Conservation (phyloP, 2,329 filamentous ascomycete genomes). For the Diaporthe ilicicola region DNA sequence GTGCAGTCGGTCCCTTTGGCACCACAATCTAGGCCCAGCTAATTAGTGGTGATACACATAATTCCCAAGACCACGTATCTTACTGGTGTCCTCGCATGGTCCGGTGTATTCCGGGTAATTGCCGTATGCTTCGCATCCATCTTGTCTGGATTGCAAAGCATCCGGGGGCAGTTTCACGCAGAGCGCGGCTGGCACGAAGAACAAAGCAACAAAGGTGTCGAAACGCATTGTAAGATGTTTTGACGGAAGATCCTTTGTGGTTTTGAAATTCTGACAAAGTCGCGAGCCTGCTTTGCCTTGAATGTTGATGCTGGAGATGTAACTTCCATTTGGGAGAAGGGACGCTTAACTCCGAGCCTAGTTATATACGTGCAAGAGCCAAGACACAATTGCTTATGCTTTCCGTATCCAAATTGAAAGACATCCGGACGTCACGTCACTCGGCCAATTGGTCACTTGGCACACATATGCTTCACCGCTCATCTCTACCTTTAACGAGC, state of each 20-base stretch:
- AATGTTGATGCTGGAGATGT: neutral
- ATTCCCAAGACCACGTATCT: neutral
- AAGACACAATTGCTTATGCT: neutral
- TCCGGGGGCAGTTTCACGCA: neutral
- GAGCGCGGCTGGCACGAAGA: neutral
- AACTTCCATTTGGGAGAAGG: neutral
- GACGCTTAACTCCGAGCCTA: neutral
- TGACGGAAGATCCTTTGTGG: neutral
- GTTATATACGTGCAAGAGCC: neutral
- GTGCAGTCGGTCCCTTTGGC: neutral
- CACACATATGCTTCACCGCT: neutral
- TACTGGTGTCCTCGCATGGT: constrained; percentile 4
- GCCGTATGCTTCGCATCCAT: neutral
- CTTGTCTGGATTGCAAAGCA: neutral
- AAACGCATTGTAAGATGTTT: neutral
- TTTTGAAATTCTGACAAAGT: neutral
- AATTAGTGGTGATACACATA: neutral
- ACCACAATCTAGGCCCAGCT: neutral
- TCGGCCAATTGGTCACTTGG: neutral
- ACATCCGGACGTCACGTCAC: neutral
- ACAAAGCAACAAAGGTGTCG: neutral
- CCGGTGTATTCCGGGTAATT: neutral
- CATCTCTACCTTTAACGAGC: neutral
- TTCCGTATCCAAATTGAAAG: neutral
- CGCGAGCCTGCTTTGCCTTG: neutral